Evolutionary conservation across 352 stramenopile genomes (phyloP).

Genomic region (Thalassiosira oceanica): DNA sequence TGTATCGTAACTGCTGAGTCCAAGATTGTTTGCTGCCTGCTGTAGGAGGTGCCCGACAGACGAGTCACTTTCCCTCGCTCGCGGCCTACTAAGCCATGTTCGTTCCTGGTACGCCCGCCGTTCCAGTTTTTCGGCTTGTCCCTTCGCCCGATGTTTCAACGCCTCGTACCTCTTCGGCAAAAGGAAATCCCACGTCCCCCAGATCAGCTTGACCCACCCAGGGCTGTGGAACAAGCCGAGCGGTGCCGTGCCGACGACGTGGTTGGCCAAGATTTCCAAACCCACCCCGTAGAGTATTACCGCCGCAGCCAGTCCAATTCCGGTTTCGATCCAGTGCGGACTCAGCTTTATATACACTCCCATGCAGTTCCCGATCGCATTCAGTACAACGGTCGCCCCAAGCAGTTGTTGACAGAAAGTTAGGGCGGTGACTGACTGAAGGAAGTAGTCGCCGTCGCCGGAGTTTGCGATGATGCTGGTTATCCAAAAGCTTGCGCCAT

Average conservation of each 20-base stretch:
- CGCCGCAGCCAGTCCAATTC: background rate
- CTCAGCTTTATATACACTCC: constrained; percentile 16
- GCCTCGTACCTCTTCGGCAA: background rate
- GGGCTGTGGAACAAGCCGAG: constrained; percentile 7
- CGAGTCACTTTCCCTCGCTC: background rate
- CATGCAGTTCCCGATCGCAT: background rate
- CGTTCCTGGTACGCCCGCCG: background rate
- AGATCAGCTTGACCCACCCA: background rate
- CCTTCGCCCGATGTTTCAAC: constrained; percentile 2
- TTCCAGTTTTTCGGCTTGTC: background rate
- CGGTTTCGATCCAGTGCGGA: background rate
- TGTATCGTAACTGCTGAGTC: background rate
- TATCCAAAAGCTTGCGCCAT: constrained; percentile 9
- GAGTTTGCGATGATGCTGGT: background rate
- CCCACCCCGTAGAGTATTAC: background rate
- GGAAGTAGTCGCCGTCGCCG: background rate
- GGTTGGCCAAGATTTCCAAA: background rate
- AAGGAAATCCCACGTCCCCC: background rate
- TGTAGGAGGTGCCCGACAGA: background rate
- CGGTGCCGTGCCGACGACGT: background rate
- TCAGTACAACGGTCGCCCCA: background rate
- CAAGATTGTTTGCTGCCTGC: background rate
- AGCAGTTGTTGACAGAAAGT: background rate
- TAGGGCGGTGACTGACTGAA: background rate
- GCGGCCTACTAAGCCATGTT: background rate